These are phyloP conservation scores for Strobilomyces echinocephalus DNA, from an alignment of 768 basidiomycete genomes.

Conservation along the genomic window DNA sequence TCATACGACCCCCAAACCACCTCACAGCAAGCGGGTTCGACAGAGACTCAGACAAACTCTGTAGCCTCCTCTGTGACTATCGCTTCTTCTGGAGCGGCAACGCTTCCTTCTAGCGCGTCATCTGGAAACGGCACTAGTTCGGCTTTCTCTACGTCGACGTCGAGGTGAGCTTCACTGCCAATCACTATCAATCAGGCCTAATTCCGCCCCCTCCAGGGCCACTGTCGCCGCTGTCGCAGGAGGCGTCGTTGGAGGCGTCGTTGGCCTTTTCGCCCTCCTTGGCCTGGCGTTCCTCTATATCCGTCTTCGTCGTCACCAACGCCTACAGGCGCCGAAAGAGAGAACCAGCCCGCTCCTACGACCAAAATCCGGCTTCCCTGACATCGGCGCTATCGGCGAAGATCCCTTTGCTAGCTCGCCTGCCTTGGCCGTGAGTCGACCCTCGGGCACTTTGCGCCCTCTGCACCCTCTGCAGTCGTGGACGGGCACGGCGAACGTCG, in stretches of 20 bases:
- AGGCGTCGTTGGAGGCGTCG: conserved; percentile 15
- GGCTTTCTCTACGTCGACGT: background rate
- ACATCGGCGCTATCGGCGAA: no score
- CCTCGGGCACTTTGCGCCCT: conserved; percentile 1
- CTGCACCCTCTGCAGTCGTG: conserved; percentile 8
- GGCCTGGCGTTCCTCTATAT: conserved; percentile 8
- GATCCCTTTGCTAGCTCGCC: conserved; percentile 7
- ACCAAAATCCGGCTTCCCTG: conserved; percentile 5
- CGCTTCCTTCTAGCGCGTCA: conserved; percentile 10
- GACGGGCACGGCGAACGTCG: conserved; percentile 1
- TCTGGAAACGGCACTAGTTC: conserved; percentile 2
- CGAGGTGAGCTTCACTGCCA: conserved; percentile 9
- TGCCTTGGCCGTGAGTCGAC: background rate
- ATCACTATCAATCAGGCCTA: background rate
- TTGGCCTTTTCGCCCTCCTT: conserved; percentile 15
- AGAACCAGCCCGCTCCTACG: conserved; percentile 6
- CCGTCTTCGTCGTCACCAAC: conserved; percentile 9
- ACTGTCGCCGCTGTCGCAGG: conserved; percentile 16
- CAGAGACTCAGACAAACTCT: background rate
- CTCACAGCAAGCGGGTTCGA: background rate
- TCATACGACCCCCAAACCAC: background rate
- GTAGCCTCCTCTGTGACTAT: background rate
- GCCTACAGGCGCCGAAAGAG: background rate
- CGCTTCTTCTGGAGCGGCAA: conserved; percentile 3
- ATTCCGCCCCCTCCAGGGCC: conserved; percentile 5